Percentiles rank a stretch among this genome's conserved stretches.
Conservation (phyloP, 2,329 filamentous ascomycete genomes). For the Pestalotiopsis sp. region DNA sequence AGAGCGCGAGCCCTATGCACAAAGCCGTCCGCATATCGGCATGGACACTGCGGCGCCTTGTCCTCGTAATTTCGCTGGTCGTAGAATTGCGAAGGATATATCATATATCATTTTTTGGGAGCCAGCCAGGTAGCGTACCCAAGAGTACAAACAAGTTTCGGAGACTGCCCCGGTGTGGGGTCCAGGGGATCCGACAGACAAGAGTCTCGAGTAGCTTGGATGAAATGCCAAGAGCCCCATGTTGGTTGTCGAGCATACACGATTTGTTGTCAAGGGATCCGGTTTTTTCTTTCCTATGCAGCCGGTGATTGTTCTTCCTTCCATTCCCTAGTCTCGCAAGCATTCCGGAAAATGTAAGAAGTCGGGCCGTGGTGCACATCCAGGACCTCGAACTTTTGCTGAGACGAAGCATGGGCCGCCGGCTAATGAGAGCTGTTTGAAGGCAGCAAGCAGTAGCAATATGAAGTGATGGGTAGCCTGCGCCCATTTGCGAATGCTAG, state of each 20-base stretch:
- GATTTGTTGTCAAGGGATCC: not conserved
- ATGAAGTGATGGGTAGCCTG: too few species aligned
- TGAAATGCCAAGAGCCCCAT: not conserved
- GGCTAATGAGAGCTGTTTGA: not conserved
- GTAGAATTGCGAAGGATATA: not conserved
- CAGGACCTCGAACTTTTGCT: not conserved
- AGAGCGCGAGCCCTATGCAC: not conserved
- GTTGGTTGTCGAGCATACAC: not conserved
- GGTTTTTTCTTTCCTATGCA: not conserved
- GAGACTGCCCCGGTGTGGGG: not conserved
- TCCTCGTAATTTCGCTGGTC: not conserved
- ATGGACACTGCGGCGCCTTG: not conserved
- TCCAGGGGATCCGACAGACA: not conserved
- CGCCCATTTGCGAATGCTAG: not conserved
- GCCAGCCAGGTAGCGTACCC: not conserved
- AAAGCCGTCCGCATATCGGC: not conserved
- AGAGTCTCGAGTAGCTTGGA: not conserved
- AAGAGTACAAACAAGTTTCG: slow-evolving; percentile 4
- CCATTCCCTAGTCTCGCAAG: not conserved
- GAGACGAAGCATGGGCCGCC: not conserved
- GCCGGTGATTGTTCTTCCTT: not conserved
- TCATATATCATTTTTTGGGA: slow-evolving; percentile 9
- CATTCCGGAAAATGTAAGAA: not conserved
- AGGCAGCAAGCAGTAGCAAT: not conserved
- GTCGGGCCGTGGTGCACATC: not conserved